These are phyloP conservation scores for Penicillium sp. DNA, from an alignment of 2,329 filamentous ascomycete species.

Conservation along the genomic window DNA sequence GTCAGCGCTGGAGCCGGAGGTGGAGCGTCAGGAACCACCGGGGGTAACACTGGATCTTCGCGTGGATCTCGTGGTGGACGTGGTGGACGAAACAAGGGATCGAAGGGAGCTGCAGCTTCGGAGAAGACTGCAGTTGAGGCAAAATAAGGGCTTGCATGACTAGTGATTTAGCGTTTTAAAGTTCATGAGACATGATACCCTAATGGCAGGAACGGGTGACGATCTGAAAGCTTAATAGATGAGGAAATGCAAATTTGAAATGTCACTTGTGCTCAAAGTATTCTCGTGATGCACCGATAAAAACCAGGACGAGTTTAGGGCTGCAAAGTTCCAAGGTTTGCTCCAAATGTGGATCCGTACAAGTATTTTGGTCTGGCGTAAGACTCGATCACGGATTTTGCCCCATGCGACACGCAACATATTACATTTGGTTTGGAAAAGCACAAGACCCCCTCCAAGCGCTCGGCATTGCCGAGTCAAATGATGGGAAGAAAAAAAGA, in stretches of 20 bases:
- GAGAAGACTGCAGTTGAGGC: slow-evolving; percentile 7
- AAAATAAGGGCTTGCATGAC: not conserved
- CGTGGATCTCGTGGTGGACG: slow-evolving; percentile 27
- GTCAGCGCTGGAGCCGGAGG: not conserved
- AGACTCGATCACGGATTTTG: too few species aligned
- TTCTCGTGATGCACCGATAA: too few species aligned
- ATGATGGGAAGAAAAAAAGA: not conserved
- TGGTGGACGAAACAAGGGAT: slow-evolving; percentile 24
- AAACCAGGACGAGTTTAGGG: too few species aligned
- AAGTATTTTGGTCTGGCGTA: too few species aligned
- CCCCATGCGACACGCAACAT: too few species aligned
- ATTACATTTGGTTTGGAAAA: too few species aligned
- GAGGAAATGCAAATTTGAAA: too few species aligned
- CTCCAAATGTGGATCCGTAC: too few species aligned
- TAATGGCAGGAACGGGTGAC: not conserved
- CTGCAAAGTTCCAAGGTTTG: too few species aligned
- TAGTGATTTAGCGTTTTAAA: not conserved
- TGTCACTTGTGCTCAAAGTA: too few species aligned
- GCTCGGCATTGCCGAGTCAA: not conserved
- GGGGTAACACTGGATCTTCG: slow-evolving; percentile 14
- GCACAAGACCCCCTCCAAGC: not conserved
- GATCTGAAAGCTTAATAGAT: too few species aligned
- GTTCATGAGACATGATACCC: slow-evolving; percentile 13
- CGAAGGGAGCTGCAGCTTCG: slow-evolving; percentile 13
- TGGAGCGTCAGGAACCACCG: not conserved